phyloP scores from a whole-genome alignment of 192 early-diverging fungal species.

The Lobosporangium transversale region DNA sequence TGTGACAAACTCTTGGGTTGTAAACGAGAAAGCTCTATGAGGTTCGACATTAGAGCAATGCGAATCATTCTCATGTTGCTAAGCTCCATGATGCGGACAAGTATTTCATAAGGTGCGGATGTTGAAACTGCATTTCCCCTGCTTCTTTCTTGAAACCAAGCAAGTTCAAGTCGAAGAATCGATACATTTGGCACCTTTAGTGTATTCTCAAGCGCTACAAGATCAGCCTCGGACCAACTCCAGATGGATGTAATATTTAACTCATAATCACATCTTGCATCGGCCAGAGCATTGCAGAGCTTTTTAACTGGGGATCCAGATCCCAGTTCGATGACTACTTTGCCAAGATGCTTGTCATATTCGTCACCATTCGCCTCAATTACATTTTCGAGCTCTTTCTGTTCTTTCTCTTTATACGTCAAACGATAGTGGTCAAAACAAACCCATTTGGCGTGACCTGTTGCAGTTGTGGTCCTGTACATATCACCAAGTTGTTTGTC shows the following conservation, averaged over 20 bases:
- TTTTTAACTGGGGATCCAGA: not conserved
- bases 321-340: not conserved
- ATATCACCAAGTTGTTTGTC: not conserved
- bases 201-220: not conserved
- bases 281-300: not conserved
- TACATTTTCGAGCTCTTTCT: not conserved
- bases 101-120: too few species aligned
- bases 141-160: conserved; percentile 1
- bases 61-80: too few species aligned
- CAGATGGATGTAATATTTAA: not conserved
- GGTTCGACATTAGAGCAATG: not conserved
- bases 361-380: not conserved
- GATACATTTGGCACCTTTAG: not conserved
- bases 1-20: too few species aligned
- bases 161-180: too few species aligned
- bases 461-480: not conserved
- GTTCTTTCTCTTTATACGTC: too few species aligned
- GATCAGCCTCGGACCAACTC: not conserved
- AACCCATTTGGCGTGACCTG: not conserved
- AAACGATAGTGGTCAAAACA: too few species aligned
- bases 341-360: not conserved
- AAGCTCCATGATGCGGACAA: too few species aligned
- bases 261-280: not conserved
- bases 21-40: too few species aligned
- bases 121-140: too few species aligned